Percentiles rank a stretch among this genome's conserved stretches.
phyloP scores from a whole-genome alignment of 257 asterid genomes.

The Pogostemon cablin region DNA sequence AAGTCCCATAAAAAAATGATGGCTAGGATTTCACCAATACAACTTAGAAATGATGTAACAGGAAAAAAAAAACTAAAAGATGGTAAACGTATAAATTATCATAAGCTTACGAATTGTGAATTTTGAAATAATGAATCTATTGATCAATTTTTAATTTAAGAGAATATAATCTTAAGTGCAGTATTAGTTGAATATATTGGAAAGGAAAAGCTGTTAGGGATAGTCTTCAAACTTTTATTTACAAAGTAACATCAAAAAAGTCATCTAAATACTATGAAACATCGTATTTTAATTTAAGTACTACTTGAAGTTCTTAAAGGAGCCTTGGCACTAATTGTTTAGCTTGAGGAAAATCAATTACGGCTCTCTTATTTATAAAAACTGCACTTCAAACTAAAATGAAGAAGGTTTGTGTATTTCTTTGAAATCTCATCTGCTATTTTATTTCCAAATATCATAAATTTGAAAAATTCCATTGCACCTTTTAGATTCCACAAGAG shows the following conservation, averaged over 20 bases:
- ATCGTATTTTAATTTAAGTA: background rate
- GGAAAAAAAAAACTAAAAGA: background rate
- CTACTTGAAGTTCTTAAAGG: background rate
- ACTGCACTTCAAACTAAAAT: constrained; percentile 4
- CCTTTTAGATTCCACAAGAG: constrained; percentile 82
- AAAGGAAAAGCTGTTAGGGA: background rate
- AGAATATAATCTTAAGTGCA: too few relatives aligned
- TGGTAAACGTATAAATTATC: too few relatives aligned
- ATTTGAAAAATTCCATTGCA: constrained; percentile 31
- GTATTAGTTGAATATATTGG: background rate
- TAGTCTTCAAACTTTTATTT: background rate
- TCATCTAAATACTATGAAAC: background rate
- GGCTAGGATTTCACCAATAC: background rate
- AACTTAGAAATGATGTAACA: background rate
- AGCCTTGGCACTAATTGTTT: background rate
- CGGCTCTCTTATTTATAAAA: background rate
- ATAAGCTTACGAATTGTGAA: background rate
- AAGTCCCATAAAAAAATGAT: too few relatives aligned
- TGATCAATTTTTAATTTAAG: too few relatives aligned
- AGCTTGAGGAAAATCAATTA: background rate
- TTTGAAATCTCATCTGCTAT: constrained; percentile 15
- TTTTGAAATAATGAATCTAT: constrained; percentile 1
- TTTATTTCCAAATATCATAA: background rate
- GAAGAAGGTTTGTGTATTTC: background rate
- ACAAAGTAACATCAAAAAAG: background rate